Evolutionary conservation across 768 basidiomycete genomes (phyloP), one percentile per base, ranked within the genome.

Genomic region (Terana coerulea): DNA sequence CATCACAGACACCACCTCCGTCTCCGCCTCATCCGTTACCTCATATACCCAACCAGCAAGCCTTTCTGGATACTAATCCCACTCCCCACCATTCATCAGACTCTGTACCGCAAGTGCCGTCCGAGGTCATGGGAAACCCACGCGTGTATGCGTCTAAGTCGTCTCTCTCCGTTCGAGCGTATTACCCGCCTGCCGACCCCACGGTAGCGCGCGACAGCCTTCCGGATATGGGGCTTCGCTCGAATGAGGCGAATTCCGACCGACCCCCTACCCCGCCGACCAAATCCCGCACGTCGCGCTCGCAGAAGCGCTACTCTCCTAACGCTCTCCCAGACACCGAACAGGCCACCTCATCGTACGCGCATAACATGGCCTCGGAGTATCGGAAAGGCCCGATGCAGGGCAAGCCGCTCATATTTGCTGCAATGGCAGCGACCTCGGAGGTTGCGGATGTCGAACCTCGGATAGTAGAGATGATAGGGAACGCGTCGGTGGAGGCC

Each of bases 351-450:
- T 34, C 42, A 8, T 36, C 47, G 9, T 3, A 9, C 8, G n/a
- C 9, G 9, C 8, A 40, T 15, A 19, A 9, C 19, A 15, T 8
- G 24, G 9, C 9, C 19, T 40, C 51, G 17, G 34, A 34, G 11
- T 26, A n/a, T 12, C 48, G 37, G 42, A 29, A 39, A 60, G 25
- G 57, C 54, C 55, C 62, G 3, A 39, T 66, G 5, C 72, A 69
- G 50, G 78, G 76, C 17, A 80, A 78, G 19, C 83, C 85, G 1
- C 71, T 81, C 21, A 87, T 88, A 28, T 87, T 87, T 50, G 64
- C 81, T 5, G 80, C 83, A 3, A 80, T 78, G 65, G 54, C 53
- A 6, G 30, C 36, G 24, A 44, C 47, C 7, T 28, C 51, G n/a
- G 58, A 54, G n/a, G n/a, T 47, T 8, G 45, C 40, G 24, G 53